Evolutionary conservation across 768 basidiomycete species (phyloP).

Genomic region (Rhizopogon vinicolor): DNA sequence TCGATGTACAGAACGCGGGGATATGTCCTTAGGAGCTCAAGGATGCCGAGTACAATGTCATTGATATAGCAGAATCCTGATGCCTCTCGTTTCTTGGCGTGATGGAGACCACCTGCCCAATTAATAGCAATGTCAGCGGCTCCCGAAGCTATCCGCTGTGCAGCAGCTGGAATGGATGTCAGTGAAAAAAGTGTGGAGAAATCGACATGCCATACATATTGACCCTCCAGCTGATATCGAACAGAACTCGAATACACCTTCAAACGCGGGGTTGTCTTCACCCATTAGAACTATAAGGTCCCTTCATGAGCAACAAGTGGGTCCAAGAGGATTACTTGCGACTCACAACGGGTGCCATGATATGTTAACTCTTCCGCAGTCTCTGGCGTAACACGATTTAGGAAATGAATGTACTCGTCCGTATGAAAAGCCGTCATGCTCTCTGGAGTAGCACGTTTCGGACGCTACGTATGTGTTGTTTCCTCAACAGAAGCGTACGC

Average conservation of each 20-base stretch:
- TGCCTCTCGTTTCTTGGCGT: constrained; percentile 98
- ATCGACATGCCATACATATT: constrained; percentile 52
- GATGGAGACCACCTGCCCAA: constrained; percentile 98
- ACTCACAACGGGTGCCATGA: constrained; percentile 79
- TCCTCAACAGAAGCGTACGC: neutral
- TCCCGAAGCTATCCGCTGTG: constrained; percentile 74
- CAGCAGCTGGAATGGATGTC: constrained; percentile 53
- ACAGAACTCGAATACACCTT: constrained; percentile 96
- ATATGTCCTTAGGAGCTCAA: constrained; percentile 84
- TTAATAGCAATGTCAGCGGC: constrained; percentile 84
- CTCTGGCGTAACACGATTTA: constrained; percentile 86
- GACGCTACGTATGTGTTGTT: constrained; percentile 39
- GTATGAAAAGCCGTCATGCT: constrained; percentile 95
- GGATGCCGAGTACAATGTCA: constrained; percentile 91
- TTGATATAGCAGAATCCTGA: constrained; percentile 99
- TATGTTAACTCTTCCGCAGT: constrained; percentile 83
- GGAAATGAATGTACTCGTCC: constrained; percentile 95
- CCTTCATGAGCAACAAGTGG: constrained; percentile 3
- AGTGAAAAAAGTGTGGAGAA: neutral
- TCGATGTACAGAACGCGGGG: constrained; percentile 95
- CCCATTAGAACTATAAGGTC: constrained; percentile 51
- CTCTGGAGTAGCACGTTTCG: constrained; percentile 64
- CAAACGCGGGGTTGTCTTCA: constrained; percentile 95
- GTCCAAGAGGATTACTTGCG: neutral
- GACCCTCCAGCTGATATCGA: constrained; percentile 96